phyloP scores from a whole-genome alignment of 73 alveolate genomes.

The Blepharisma stoltei region DNA sequence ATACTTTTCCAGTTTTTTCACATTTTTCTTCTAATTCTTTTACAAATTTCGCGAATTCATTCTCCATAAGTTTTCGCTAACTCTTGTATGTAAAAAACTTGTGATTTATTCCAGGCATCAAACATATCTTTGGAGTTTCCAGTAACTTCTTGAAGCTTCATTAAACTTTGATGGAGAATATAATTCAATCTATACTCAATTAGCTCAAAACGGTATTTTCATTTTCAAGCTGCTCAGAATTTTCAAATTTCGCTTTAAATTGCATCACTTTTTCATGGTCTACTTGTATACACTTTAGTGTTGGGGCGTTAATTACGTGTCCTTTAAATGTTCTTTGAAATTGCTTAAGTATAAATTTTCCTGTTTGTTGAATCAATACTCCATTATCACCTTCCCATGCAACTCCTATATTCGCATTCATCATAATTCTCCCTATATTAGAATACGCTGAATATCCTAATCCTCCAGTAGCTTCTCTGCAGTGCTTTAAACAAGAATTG shows the following conservation, averaged over 20 bases:
- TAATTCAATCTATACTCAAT: background rate
- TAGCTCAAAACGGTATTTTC: too few species aligned
- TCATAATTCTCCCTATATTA: constrained; percentile 42
- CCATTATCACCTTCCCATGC: constrained; percentile 89
- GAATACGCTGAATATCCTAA: constrained; percentile 65
- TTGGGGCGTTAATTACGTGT: constrained; percentile 19
- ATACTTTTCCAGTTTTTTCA: background rate
- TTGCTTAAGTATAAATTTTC: constrained; percentile 49
- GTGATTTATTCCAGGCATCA: constrained; percentile 8
- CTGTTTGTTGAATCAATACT: constrained; percentile 71
- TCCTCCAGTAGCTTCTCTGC: constrained; percentile 72
- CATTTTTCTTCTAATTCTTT: background rate
- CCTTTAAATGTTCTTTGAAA: constrained; percentile 39
- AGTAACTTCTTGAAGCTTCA: background rate
- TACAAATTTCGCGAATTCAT: background rate
- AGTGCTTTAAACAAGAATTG: constrained; percentile 39
- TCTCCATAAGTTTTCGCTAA: constrained; percentile 2
- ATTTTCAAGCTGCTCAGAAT: too few species aligned
- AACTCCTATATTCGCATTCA: background rate
- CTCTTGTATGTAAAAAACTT: background rate
- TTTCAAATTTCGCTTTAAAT: too few species aligned
- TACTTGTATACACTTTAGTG: background rate
- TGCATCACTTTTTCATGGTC: background rate
- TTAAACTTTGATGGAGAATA: background rate
- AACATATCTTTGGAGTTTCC: background rate